Percentiles rank a stretch among this genome's conserved stretches.
Evolutionary conservation across 1,139 yeast species (phyloP).

Genomic region (Pneumocystis canis): DNA sequence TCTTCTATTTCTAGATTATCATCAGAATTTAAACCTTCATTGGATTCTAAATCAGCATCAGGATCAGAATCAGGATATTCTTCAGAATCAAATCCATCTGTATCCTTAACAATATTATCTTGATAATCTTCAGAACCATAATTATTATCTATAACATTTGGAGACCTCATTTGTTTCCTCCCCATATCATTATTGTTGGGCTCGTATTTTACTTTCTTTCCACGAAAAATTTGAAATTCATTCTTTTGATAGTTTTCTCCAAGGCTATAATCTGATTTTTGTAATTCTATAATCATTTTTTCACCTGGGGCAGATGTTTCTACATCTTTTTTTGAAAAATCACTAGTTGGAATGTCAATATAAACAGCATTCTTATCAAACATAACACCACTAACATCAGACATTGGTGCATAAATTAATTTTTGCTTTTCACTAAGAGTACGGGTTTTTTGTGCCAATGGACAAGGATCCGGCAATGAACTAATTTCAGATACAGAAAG

Average conservation of each 20-base stretch:
- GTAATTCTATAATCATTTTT: slow-evolving; percentile 65
- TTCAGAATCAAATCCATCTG: slow-evolving; percentile 2
- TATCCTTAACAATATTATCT: slow-evolving; percentile 7
- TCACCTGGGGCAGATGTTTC: slow-evolving; percentile 68
- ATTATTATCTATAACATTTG: slow-evolving; percentile 28
- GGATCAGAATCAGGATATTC: neutral
- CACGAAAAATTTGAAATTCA: slow-evolving; percentile 57
- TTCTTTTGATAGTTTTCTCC: slow-evolving; percentile 44
- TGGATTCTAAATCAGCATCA: slow-evolving; percentile 35
- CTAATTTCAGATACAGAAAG: slow-evolving; percentile 60
- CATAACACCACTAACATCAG: slow-evolving; percentile 94
- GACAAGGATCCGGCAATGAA: slow-evolving; percentile 94
- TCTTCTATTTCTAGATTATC: slow-evolving; percentile 33
- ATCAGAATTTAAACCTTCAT: slow-evolving; percentile 16
- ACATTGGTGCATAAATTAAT: slow-evolving; percentile 96
- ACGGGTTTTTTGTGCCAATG: slow-evolving; percentile 63
- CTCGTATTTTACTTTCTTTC: slow-evolving; percentile 26
- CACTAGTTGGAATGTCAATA: slow-evolving; percentile 61
- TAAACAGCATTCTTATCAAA: slow-evolving; percentile 96
- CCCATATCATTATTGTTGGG: slow-evolving; percentile 26
- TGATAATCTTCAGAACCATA: slow-evolving; percentile 23
- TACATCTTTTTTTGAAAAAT: slow-evolving; percentile 6
- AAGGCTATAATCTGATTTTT: slow-evolving; percentile 48
- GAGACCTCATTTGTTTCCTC: slow-evolving; percentile 23
- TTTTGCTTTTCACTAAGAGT: slow-evolving; percentile 87